Evolutionary conservation across 139 green algal species (phyloP).

Genomic region (Dunaliella sp.): DNA sequence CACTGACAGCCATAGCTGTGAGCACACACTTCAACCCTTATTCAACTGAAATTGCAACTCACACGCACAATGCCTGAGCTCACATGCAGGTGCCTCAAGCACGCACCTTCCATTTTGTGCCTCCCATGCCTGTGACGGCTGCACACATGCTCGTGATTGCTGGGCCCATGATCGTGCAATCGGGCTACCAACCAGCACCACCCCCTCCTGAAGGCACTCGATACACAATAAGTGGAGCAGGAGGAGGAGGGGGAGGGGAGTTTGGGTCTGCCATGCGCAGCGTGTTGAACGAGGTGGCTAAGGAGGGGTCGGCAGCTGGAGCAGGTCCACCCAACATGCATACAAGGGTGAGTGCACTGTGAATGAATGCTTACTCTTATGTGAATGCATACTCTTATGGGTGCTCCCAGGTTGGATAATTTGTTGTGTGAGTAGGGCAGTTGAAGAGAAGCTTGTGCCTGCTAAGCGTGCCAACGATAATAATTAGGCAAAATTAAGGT

Average conservation of each 20-base stretch:
- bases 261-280: neutral
- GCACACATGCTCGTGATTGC: conserved; percentile 22
- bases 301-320: neutral
- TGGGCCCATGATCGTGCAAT: conserved; percentile 18
- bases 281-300: neutral
- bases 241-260: neutral
- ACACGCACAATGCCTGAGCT: neutral
- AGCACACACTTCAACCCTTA: no score
- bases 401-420: no score
- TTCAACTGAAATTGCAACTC: no score
- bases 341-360: neutral
- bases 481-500: no score
- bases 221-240: neutral
- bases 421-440: no score
- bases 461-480: no score
- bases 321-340: neutral
- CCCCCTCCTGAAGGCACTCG: conserved; percentile 27
- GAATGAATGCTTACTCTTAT: no score
- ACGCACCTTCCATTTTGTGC: conserved; percentile 29
- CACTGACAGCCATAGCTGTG: no score
- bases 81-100: conserved; percentile 5
- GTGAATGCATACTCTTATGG: no score
- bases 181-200: conserved; percentile 24
- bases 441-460: no score
- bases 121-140: conserved; percentile 6